These are phyloP conservation scores for Catunica adiposa DNA, from an alignment of 2,329 filamentous ascomycete genomes.

Conservation along the genomic window DNA sequence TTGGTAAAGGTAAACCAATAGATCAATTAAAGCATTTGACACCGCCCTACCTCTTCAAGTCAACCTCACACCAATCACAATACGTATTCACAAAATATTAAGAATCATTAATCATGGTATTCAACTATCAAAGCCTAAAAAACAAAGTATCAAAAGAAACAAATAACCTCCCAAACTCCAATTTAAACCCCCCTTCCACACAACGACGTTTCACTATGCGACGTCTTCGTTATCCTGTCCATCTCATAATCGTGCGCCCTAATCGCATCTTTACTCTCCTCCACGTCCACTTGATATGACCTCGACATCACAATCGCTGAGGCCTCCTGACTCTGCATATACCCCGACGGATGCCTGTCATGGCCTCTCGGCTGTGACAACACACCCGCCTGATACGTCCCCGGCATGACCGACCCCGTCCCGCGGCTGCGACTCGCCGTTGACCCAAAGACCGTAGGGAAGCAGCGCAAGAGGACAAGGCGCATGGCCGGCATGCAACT, in stretches of 20 bases:
- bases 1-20: no score
- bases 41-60: no score
- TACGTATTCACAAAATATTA: no score
- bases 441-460: conserved; percentile 14
- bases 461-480: conserved; percentile 17
- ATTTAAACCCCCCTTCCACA: neutral
- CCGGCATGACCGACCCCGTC: neutral
- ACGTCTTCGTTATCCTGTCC: neutral
- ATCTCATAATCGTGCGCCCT: neutral
- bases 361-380: neutral
- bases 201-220: neutral
- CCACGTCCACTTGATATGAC: conserved; percentile 7
- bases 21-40: no score
- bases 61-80: no score
- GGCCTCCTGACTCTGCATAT: conserved; percentile 4
- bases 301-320: conserved; percentile 9
- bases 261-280: neutral
- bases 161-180: neutral
- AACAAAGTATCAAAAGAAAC: neutral
- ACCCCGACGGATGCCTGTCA: neutral
- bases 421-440: neutral
- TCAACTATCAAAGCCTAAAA: no score
- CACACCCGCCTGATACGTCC: neutral
- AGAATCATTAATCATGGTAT: no score
- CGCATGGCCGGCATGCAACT: conserved; percentile 20